Percentiles rank a stretch among this genome's conserved stretches.
Conservation (phyloP, 768 basidiomycete species). For the Russula vinacea region DNA sequence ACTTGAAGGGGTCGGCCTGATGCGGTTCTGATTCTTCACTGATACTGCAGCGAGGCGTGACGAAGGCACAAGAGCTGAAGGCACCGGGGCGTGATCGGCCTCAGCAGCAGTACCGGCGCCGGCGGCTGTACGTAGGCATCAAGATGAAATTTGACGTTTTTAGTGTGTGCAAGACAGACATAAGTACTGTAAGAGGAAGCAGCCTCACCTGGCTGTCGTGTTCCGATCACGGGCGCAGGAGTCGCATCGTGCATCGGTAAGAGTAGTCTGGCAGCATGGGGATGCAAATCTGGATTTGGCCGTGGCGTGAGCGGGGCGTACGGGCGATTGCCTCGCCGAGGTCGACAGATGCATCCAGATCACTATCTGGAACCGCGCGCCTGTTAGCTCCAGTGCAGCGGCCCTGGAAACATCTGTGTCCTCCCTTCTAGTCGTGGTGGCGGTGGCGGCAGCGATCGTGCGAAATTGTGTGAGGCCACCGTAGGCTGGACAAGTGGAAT, state of each 20-base stretch:
- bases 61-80: background rate
- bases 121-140: background rate
- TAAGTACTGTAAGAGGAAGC: too few species aligned
- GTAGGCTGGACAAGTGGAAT: constrained; percentile 1
- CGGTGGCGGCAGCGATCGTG: background rate
- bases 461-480: background rate
- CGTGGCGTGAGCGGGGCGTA: background rate
- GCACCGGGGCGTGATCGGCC: background rate
- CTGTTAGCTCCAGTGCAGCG: background rate
- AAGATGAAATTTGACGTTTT: background rate
- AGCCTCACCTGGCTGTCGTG: constrained; percentile 8
- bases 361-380: background rate
- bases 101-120: too few species aligned
- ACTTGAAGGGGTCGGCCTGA: background rate
- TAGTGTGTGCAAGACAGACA: background rate
- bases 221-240: background rate
- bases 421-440: background rate
- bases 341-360: constrained; percentile 18
- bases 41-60: constrained; percentile 7
- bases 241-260: background rate
- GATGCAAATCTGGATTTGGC: background rate
- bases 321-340: constrained; percentile 18
- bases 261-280: background rate
- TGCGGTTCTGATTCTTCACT: constrained; percentile 17
- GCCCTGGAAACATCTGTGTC: background rate